These are phyloP conservation scores for Penicillium crystallinum DNA, from an alignment of 495 filamentous ascomycete species.

Conservation along the genomic window DNA sequence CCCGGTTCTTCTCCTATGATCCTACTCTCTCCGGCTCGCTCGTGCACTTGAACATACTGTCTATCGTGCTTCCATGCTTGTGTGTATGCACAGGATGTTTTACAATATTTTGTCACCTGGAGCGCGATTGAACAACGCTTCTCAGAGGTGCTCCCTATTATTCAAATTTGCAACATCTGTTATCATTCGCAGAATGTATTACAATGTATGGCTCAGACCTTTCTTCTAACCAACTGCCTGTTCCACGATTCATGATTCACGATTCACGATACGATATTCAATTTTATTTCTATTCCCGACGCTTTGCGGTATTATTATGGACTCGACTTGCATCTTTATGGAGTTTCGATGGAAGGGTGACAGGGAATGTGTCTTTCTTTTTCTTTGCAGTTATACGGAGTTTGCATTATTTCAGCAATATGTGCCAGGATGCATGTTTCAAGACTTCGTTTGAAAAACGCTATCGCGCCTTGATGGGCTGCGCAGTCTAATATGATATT, in stretches of 20 bases:
- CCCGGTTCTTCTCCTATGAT: slow-evolving; percentile 32
- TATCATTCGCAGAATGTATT: slow-evolving; percentile 21
- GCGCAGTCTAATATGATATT: slow-evolving; percentile 13
- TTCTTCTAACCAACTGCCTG: background rate
- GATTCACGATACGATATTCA: background rate
- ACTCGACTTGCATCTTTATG: background rate
- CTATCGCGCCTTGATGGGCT: background rate
- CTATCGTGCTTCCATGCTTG: background rate
- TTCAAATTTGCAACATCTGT: slow-evolving; percentile 10
- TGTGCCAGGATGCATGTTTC: slow-evolving; percentile 17
- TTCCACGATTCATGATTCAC: background rate
- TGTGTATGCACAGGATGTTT: background rate
- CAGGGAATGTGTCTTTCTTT: background rate
- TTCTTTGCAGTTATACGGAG: slow-evolving; percentile 3
- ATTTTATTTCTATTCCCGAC: background rate
- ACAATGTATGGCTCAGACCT: slow-evolving; percentile 10
- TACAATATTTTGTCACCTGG: background rate
- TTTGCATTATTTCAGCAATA: slow-evolving; percentile 11
- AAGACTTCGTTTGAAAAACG: slow-evolving; percentile 4
- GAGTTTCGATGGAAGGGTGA: slow-evolving; percentile 1
- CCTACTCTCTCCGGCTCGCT: slow-evolving; percentile 17
- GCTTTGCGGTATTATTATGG: background rate
- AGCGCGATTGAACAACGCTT: background rate
- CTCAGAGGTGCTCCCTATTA: background rate
- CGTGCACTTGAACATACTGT: slow-evolving; percentile 8